Evolutionary conservation across 1,284 basidiomycete genomes (phyloP), one percentile per base, ranked within the genome.

Genomic region (Takashimella koratensis): DNA sequence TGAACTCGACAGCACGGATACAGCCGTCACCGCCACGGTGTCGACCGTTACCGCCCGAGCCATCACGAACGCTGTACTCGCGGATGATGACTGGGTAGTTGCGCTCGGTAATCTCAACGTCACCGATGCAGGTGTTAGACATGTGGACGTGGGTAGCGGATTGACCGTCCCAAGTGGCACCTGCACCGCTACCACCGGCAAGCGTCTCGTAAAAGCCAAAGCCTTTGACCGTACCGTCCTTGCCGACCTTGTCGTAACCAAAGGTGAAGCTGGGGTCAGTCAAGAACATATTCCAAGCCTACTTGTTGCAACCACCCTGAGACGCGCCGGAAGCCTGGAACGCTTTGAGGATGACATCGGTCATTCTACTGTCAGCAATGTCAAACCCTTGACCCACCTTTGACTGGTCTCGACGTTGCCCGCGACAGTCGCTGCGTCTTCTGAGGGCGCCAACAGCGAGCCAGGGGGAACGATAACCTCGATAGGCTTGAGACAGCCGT

Each of bases 351-450:
- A 98, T 90, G 1, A 97, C 91, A 66, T 98, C 95, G 0, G 95
- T 93, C 48, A 97, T 91, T 12, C 42, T 22, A 36, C 30, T 36
- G 30, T 36, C 30, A n/a, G 36, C 10, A 10, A 39, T n/a, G 11
- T 43, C 42, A 22, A 22, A 8, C 42, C 6, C 13, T 43, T 36
- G 30, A n/a, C 30, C 50, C 52, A 54, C 94, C 95, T 81, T 72
- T 98, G 94, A 19, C 86, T 88, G 2, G 92, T 95, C 54, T 95
- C 79, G 13, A 95, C 91, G 66, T 97, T 97, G 4, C 93, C 93
- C 11, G 89, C 91, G 59, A 91, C 94, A 1, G 96, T 91, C 0
- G 93, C 93, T 0, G 91, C 92, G 0, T 87, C 89, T 42, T 83
- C 81, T 5, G 87, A 89, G 0, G 94, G 94, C 3, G 85, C 82